A percentile compares a stretch with the other conserved stretches of the same genome.
Conservation (phyloP, 345 rosid species). For the Hirschfeldia incana region DNA sequence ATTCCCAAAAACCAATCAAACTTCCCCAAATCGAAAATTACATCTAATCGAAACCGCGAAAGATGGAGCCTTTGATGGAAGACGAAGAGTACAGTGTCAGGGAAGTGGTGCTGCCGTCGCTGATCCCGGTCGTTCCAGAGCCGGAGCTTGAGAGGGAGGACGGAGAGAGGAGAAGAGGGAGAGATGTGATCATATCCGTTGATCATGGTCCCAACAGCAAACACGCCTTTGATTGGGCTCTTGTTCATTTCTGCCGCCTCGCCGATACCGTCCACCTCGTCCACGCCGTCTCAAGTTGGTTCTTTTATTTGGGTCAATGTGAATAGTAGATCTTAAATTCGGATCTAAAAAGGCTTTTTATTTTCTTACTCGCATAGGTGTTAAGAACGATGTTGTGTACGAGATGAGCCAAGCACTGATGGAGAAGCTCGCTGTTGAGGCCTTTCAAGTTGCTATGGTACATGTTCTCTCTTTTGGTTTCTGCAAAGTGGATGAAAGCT, state of each 20-base stretch:
- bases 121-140: slow-evolving; percentile 50
- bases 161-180: slow-evolving; percentile 59
- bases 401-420: slow-evolving; percentile 60
- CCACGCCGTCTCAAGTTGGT: slow-evolving; percentile 75
- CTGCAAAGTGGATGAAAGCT: background rate
- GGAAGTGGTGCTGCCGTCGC: slow-evolving; percentile 62
- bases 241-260: slow-evolving; percentile 72
- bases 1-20: slow-evolving; percentile 1
- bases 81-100: slow-evolving; percentile 68
- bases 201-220: slow-evolving; percentile 43
- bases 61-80: slow-evolving; percentile 59
- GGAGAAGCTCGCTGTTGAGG: slow-evolving; percentile 86
- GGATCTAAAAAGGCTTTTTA: background rate
- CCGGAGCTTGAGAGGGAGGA: slow-evolving; percentile 75
- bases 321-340: background rate
- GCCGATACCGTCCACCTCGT: slow-evolving; percentile 88
- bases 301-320: background rate
- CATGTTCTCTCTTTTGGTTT: background rate
- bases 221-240: slow-evolving; percentile 45
- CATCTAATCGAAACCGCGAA: too few species aligned
- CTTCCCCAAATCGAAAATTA: background rate
- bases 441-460: slow-evolving; percentile 76
- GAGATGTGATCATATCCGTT: slow-evolving; percentile 41
- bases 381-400: slow-evolving; percentile 58
- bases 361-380: slow-evolving; percentile 21